Percentiles rank a stretch among this genome's conserved stretches.
These are phyloP conservation scores for Berberis thunbergii DNA, from an alignment of 164 flowering plant genomes.

Conservation along the genomic window DNA sequence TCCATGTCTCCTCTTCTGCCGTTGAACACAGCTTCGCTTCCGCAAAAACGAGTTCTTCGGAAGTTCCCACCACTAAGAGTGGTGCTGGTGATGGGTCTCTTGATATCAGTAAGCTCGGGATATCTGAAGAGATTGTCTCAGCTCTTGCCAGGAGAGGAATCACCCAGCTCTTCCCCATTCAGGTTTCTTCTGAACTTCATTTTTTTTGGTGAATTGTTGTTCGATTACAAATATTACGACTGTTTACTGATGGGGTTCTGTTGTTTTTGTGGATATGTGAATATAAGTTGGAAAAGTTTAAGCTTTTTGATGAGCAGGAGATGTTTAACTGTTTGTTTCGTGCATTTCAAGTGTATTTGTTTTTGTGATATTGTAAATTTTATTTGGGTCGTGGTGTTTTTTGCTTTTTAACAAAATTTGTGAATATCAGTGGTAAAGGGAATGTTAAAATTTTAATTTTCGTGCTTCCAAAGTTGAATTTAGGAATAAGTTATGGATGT, in stretches of 20 bases:
- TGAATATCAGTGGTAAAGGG: not conserved
- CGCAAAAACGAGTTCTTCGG: not conserved
- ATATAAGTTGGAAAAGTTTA: not conserved
- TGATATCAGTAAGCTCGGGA: conserved; percentile 22
- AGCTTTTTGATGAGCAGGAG: not conserved
- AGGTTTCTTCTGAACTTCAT: conserved; percentile 9
- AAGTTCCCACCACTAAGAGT: not conserved
- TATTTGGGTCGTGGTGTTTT: not conserved
- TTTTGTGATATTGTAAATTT: not conserved
- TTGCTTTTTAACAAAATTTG: not conserved
- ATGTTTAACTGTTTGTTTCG: not conserved
- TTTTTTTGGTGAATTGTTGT: not conserved
- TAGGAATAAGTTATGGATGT: too few relatives aligned
- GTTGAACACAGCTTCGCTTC: conserved; percentile 2
- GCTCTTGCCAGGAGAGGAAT: conserved; percentile 23
- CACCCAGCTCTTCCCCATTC: conserved; percentile 29
- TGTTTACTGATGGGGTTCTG: not conserved
- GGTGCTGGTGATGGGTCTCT: conserved; percentile 2
- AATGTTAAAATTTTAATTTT: too few relatives aligned
- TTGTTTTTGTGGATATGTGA: not conserved
- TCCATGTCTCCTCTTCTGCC: conserved; percentile 10
- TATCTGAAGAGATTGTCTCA: conserved; percentile 24
- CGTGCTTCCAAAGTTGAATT: not conserved
- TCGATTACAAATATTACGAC: not conserved
- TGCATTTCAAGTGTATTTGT: not conserved